Conservation (phyloP, 192 early-diverging fungal genomes). For the Geranomyces variabilis region DNA sequence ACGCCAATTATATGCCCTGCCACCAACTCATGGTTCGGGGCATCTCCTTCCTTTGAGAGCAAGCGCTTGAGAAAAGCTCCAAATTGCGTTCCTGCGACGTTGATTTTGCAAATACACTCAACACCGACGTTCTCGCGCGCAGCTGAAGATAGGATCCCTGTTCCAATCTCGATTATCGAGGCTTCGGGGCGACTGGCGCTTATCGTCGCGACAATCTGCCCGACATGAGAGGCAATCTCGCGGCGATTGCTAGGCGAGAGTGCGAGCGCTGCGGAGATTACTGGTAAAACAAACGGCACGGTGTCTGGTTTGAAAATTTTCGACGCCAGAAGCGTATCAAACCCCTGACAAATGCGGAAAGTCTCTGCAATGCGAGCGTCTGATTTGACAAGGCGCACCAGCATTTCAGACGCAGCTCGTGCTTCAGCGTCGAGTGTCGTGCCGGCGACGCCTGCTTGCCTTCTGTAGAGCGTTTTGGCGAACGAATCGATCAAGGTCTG, state of each 20-base stretch:
- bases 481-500: conserved; percentile 15
- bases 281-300: conserved; percentile 16
- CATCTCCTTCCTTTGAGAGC: background rate
- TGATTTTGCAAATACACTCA: background rate
- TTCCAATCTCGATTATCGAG: background rate
- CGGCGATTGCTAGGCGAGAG: conserved; percentile 23
- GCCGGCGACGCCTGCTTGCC: background rate
- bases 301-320: conserved; percentile 6
- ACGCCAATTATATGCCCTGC: background rate
- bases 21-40: background rate
- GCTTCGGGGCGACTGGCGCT: background rate
- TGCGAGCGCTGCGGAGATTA: background rate
- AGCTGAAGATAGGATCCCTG: background rate
- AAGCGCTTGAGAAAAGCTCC: conserved; percentile 20
- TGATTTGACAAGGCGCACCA: background rate
- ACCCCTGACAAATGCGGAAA: conserved; percentile 26
- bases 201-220: background rate
- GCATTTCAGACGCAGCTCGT: conserved; percentile 5
- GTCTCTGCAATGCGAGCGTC: conserved; percentile 14
- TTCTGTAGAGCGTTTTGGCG: background rate
- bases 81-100: conserved; percentile 9
- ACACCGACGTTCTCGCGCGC: conserved; percentile 4
- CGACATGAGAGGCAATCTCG: conserved; percentile 9
- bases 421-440: background rate
- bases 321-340: conserved; percentile 11